These are phyloP conservation scores for Isoetes taiwanensis DNA, from an alignment of 75 land plant genomes.

Conservation along the genomic window DNA sequence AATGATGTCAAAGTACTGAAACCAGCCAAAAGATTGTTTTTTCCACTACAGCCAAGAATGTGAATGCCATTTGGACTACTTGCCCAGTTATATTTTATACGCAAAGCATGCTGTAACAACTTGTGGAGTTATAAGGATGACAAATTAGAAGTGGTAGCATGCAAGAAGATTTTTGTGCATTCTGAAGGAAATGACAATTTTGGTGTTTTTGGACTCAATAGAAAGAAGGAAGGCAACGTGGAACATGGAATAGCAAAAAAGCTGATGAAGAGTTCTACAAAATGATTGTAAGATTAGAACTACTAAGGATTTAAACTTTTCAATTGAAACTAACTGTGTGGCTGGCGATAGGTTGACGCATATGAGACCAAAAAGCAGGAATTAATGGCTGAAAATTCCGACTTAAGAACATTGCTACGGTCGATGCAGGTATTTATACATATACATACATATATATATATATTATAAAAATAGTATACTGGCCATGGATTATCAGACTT, in stretches of 20 bases:
- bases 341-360: neutral
- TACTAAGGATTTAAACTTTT: neutral
- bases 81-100: too few species aligned
- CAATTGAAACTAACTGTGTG: neutral
- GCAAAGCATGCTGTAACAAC: too few species aligned
- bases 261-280: slow-evolving; percentile 8
- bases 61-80: too few species aligned
- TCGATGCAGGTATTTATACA: neutral
- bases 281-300: neutral
- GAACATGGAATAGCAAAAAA: slow-evolving; percentile 6
- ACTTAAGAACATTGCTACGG: neutral
- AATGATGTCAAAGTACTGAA: too few species aligned
- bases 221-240: slow-evolving; percentile 1
- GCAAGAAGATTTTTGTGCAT: too few species aligned
- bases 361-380: neutral
- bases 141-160: too few species aligned
- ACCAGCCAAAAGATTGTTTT: too few species aligned
- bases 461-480: neutral
- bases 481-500: neutral
- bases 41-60: too few species aligned
- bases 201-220: neutral
- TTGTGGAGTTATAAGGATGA: too few species aligned
- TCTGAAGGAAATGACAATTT: too few species aligned
- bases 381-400: slow-evolving; percentile 1
- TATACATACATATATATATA: neutral